Evolutionary conservation across 371 early-diverging fungal species (phyloP).

Genomic region (Furculomyces boomerangus): DNA sequence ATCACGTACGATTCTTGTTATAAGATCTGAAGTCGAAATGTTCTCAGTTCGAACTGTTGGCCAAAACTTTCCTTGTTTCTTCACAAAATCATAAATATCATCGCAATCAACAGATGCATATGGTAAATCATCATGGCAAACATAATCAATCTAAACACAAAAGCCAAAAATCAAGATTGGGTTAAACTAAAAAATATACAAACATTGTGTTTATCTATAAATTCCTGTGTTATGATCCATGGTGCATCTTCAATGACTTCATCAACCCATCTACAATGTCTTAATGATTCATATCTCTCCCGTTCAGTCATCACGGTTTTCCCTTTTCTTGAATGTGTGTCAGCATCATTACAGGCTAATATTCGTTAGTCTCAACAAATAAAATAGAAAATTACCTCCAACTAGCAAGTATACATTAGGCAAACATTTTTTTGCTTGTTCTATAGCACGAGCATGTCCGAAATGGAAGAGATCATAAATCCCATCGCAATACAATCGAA

Average conservation of each 20-base stretch:
- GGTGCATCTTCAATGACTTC: constrained; percentile 79
- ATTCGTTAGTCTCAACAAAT: too few species aligned
- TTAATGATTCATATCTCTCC: constrained; percentile 77
- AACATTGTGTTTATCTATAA: constrained; percentile 63
- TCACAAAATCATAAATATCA: constrained; percentile 92
- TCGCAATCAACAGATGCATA: constrained; percentile 59
- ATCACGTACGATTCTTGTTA: constrained; percentile 88
- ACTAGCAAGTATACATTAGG: constrained; percentile 74
- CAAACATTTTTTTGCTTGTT: constrained; percentile 86
- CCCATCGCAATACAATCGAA: constrained; percentile 81
- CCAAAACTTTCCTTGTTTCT: constrained; percentile 69
- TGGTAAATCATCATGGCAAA: constrained; percentile 95
- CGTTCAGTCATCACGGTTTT: constrained; percentile 76
- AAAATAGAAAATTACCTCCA: too few species aligned
- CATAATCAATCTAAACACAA: constrained; percentile 64
- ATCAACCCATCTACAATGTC: constrained; percentile 94
- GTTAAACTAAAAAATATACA: not conserved
- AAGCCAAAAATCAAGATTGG: not conserved
- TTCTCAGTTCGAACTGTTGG: constrained; percentile 88
- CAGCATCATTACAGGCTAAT: constrained; percentile 67
- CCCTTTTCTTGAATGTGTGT: constrained; percentile 77
- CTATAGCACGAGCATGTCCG: constrained; percentile 81
- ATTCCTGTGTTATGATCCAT: constrained; percentile 79
- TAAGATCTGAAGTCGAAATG: constrained; percentile 86
- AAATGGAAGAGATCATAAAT: constrained; percentile 93